Percentiles rank a stretch among this genome's conserved stretches.
Conservation (phyloP, 2,329 filamentous ascomycete species). For the Xylariaceae sp. region DNA sequence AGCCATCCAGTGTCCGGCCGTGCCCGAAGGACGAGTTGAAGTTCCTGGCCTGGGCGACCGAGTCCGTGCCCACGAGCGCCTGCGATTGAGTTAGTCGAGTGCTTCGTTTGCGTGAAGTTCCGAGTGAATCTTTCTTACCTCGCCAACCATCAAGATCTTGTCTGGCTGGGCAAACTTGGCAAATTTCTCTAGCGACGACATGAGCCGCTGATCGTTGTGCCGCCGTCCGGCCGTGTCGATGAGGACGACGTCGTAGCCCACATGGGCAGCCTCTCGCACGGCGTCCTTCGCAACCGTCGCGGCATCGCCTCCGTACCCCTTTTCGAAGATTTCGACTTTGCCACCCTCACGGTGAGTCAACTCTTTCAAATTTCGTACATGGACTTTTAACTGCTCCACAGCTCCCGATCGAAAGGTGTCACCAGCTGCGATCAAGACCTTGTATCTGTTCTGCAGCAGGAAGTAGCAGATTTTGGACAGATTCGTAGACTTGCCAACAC, state of each 20-base stretch:
- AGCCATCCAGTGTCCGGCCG: constrained; percentile 82
- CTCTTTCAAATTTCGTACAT: constrained; percentile 91
- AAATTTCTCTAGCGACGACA: constrained; percentile 97
- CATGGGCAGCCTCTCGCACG: constrained; percentile 74
- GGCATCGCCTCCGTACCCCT: constrained; percentile 97
- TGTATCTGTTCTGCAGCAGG: constrained; percentile 94
- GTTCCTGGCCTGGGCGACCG: constrained; percentile 91
- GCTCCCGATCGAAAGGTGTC: constrained; percentile 97
- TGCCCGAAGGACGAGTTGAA: constrained; percentile 92
- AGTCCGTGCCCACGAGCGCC: constrained; percentile 93
- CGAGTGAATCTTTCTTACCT: constrained; percentile 42
- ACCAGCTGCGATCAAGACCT: constrained; percentile 89
- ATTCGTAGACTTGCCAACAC: constrained; percentile 97
- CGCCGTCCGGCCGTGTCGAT: constrained; percentile 95
- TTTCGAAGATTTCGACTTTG: constrained; percentile 88
- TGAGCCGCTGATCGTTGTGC: constrained; percentile 93
- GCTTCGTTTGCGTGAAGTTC: not conserved
- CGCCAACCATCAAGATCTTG: constrained; percentile 97
- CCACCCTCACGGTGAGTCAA: constrained; percentile 82
- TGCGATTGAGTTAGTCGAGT: constrained; percentile 32
- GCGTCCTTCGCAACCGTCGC: constrained; percentile 94
- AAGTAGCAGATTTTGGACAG: constrained; percentile 98
- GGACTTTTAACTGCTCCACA: constrained; percentile 94
- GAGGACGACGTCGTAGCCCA: constrained; percentile 87
- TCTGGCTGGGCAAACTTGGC: constrained; percentile 94